These are phyloP conservation scores for Quercus ilex DNA, from an alignment of 306 rosid genomes.

Conservation along the genomic window DNA sequence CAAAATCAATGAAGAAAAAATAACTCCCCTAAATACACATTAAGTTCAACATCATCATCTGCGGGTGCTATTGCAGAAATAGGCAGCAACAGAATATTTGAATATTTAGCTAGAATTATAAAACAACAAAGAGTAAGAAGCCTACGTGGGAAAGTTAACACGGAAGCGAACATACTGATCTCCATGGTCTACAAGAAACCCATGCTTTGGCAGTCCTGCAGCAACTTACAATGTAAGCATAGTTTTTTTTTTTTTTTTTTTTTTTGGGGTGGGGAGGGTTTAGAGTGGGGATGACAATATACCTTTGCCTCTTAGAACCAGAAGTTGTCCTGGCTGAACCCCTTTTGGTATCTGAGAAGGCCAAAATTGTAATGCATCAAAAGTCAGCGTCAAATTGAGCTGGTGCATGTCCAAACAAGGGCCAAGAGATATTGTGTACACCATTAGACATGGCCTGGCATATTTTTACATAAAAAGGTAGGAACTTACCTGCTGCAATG, in stretches of 20 bases:
- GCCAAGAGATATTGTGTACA: neutral
- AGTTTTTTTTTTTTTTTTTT: neutral
- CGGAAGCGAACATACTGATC: slow-evolving; percentile 87
- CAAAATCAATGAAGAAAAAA: neutral
- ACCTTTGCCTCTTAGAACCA: slow-evolving; percentile 88
- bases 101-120: neutral
- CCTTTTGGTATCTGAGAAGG: slow-evolving; percentile 82
- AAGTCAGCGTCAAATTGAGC: slow-evolving; percentile 13
- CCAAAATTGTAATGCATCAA: slow-evolving; percentile 32
- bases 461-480: neutral
- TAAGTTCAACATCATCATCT: neutral
- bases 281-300: slow-evolving; percentile 11
- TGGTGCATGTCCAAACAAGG: neutral
- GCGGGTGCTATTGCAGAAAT: neutral
- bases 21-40: neutral
- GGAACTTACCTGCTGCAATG: neutral
- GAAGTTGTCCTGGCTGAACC: slow-evolving; percentile 87
- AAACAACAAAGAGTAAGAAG: neutral
- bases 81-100: neutral
- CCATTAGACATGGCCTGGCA: neutral
- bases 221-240: slow-evolving; percentile 11
- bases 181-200: slow-evolving; percentile 64
- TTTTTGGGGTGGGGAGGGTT: slow-evolving; percentile 1
- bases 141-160: slow-evolving; percentile 74
- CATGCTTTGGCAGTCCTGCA: slow-evolving; percentile 64